phyloP scores from a whole-genome alignment of 2,329 filamentous ascomycete genomes.

The Botrytis tulipae region DNA sequence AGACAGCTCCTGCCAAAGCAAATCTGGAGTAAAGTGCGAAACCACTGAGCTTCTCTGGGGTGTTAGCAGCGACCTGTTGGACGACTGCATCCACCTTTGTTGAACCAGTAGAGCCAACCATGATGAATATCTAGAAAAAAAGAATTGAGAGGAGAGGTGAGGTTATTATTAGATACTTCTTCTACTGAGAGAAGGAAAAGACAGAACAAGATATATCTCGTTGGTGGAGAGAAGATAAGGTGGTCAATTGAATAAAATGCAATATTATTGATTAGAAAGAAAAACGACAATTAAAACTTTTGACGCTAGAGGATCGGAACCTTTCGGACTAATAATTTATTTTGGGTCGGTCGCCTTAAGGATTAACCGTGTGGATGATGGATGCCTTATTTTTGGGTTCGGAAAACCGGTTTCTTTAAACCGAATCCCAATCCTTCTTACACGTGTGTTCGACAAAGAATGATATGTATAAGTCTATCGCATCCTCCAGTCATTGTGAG shows the following conservation, averaged over 20 bases:
- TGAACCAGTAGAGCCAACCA: slow-evolving; percentile 35
- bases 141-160: slow-evolving; percentile 23
- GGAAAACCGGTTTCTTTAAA: background rate
- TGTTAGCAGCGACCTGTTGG: slow-evolving; percentile 35
- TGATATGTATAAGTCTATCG: background rate
- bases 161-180: slow-evolving; percentile 12
- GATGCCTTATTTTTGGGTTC: background rate
- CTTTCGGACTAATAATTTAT: slow-evolving; percentile 14
- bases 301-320: slow-evolving; percentile 14
- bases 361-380: background rate
- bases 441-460: background rate
- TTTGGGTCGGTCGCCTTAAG: background rate
- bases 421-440: background rate
- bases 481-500: too few species aligned
- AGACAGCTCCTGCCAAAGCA: slow-evolving; percentile 94
- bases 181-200: background rate
- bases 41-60: slow-evolving; percentile 53
- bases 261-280: slow-evolving; percentile 12
- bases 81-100: slow-evolving; percentile 39
- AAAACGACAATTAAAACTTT: slow-evolving; percentile 16
- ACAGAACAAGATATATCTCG: slow-evolving; percentile 9
- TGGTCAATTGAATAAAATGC: background rate
- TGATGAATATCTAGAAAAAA: slow-evolving; percentile 32
- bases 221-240: slow-evolving; percentile 16
- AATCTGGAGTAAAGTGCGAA: slow-evolving; percentile 87